phyloP scores from a whole-genome alignment of 2,329 filamentous ascomycete genomes.

The Xylaria sp. region DNA sequence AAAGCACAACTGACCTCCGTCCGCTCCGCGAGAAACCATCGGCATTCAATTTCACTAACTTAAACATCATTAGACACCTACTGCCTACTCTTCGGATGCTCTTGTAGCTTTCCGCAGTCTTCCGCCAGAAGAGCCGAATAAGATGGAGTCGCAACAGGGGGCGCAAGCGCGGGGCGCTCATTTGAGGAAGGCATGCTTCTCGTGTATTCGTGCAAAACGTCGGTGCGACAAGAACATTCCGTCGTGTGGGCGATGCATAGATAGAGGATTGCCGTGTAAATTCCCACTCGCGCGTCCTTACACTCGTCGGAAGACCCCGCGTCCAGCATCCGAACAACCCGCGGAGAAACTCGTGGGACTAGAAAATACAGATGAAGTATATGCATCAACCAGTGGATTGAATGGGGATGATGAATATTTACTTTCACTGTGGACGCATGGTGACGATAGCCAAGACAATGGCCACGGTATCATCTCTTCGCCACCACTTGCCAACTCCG shows the following conservation, averaged over 20 bases:
- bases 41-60: neutral
- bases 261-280: neutral
- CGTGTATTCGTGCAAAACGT: constrained; percentile 8
- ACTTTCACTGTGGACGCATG: neutral
- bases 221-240: constrained; percentile 9
- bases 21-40: neutral
- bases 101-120: neutral
- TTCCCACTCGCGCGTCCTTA: constrained; percentile 3
- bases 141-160: neutral
- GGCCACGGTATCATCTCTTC: neutral
- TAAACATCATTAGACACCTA: neutral
- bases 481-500: neutral
- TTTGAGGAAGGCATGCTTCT: constrained; percentile 3
- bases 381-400: neutral
- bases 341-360: neutral
- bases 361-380: neutral
- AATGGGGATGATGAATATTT: neutral
- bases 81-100: neutral
- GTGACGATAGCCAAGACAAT: neutral
- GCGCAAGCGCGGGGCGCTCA: neutral
- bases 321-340: neutral
- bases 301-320: neutral
- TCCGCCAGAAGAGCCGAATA: neutral
- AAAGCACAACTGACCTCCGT: neutral
- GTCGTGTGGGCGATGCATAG: constrained; percentile 7